phyloP scores from a whole-genome alignment of 2,329 filamentous ascomycete genomes.

The Ophiostoma sp. region DNA sequence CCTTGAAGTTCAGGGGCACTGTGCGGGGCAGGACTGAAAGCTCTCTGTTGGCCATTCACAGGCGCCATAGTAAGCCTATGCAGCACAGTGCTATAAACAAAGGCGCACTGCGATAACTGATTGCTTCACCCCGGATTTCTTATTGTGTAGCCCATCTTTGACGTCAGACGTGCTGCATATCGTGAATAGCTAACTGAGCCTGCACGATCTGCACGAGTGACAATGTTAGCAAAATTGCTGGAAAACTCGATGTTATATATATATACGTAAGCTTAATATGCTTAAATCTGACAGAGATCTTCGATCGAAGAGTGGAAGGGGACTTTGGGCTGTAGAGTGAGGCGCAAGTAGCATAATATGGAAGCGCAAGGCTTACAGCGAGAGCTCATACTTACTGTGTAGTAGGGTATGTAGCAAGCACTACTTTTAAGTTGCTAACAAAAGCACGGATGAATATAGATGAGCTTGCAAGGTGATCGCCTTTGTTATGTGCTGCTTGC shows the following conservation, averaged over 20 bases:
- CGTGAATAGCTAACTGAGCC: not conserved
- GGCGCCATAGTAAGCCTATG: not conserved
- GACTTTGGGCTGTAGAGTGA: not conserved
- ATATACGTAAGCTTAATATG: not conserved
- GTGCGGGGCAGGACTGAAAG: slow-evolving; percentile 22
- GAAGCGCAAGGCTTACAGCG: not conserved
- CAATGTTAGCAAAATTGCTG: not conserved
- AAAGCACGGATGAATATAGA: not conserved
- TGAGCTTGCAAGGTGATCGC: not conserved
- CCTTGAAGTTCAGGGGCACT: slow-evolving; percentile 12
- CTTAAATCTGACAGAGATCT: not conserved
- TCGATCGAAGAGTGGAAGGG: not conserved
- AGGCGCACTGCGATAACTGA: not conserved
- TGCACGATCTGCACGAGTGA: not conserved
- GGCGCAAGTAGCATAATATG: not conserved
- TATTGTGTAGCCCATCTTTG: not conserved
- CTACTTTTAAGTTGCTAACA: not conserved
- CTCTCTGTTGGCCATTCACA: not conserved
- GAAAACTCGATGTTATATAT: not conserved
- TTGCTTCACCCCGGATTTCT: not conserved
- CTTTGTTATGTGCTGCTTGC: not conserved
- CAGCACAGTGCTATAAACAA: not conserved
- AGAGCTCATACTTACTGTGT: not conserved
- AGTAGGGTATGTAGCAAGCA: not conserved
- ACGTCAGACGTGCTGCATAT: not conserved